These are phyloP conservation scores for Ceratocystiopsis minuta DNA, from an alignment of 2,329 filamentous ascomycete species.

Conservation along the genomic window DNA sequence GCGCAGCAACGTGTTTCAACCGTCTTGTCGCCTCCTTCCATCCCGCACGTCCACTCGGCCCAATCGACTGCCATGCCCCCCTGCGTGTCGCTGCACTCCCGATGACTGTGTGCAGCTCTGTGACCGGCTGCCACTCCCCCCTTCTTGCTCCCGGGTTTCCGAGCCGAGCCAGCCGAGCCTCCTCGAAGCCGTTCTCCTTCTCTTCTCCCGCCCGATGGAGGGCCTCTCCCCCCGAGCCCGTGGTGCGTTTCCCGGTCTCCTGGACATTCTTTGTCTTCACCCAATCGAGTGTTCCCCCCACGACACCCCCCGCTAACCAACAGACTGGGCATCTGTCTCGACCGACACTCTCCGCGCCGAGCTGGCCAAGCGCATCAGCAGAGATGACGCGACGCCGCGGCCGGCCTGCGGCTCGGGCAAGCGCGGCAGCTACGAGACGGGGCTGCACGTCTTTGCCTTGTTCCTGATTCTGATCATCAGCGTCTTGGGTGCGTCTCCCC, in stretches of 20 bases:
- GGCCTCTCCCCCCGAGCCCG: neutral
- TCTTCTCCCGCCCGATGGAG: no score
- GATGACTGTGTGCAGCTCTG: no score
- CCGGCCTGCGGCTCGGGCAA: slow-evolving; percentile 35
- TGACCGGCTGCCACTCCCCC: no score
- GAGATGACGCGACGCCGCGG: slow-evolving; percentile 18
- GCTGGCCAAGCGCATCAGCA: slow-evolving; percentile 26
- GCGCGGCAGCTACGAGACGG: slow-evolving; percentile 43
- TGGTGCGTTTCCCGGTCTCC: neutral
- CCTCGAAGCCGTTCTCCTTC: no score
- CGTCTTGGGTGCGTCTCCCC: slow-evolving; percentile 9
- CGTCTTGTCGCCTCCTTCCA: no score
- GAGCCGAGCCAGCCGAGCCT: no score
- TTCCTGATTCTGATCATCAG: slow-evolving; percentile 46
- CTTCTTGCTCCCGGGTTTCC: no score
- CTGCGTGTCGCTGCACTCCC: no score
- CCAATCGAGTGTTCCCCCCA: neutral
- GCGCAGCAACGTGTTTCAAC: no score
- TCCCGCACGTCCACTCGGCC: no score
- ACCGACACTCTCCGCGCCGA: slow-evolving; percentile 34
- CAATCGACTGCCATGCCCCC: no score
- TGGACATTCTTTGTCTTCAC: neutral
- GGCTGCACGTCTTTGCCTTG: slow-evolving; percentile 48
- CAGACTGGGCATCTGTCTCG: slow-evolving; percentile 28
- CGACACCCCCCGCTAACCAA: neutral